Conservation (phyloP, 768 basidiomycete genomes). For the Podaxis sp. region DNA sequence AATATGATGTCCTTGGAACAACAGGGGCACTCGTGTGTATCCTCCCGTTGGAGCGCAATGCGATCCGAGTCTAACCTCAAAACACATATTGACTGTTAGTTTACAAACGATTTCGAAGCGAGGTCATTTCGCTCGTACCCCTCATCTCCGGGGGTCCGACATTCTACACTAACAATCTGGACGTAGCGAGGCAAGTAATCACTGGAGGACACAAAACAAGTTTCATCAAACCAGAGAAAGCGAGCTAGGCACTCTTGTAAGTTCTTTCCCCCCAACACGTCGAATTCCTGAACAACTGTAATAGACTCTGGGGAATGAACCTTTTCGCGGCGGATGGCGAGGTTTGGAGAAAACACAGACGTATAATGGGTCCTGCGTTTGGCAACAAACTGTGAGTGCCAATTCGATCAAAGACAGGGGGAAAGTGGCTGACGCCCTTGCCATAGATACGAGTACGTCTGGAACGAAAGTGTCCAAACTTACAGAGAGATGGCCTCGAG, state of each 20-base stretch:
- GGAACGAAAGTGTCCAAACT: constrained; percentile 33
- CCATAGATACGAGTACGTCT: constrained; percentile 39
- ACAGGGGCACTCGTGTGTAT: constrained; percentile 32
- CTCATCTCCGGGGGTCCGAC: constrained; percentile 34
- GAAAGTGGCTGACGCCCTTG: background rate
- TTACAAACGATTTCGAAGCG: constrained; percentile 33
- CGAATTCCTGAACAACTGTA: background rate
- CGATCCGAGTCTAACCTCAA: background rate
- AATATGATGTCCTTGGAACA: constrained; percentile 32
- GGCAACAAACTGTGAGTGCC: constrained; percentile 33
- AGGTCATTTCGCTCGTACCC: constrained; percentile 40
- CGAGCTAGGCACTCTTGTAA: constrained; percentile 31
- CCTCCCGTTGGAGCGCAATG: background rate
- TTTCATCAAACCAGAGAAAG: constrained; percentile 37
- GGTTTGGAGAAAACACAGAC: constrained; percentile 44
- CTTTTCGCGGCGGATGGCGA: constrained; percentile 43
- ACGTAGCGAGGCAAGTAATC: constrained; percentile 43
- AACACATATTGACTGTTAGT: constrained; percentile 22
- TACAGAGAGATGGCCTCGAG: constrained; percentile 37
- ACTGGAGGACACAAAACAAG: constrained; percentile 36
- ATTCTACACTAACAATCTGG: constrained; percentile 44
- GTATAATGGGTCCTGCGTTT: constrained; percentile 44
- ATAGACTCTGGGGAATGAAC: constrained; percentile 45
- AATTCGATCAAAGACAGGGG: background rate
- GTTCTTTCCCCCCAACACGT: constrained; percentile 14